Base-by-base conservation (phyloP, 2,329 filamentous ascomycete species). In the Curvularia verruculosa region DNA sequence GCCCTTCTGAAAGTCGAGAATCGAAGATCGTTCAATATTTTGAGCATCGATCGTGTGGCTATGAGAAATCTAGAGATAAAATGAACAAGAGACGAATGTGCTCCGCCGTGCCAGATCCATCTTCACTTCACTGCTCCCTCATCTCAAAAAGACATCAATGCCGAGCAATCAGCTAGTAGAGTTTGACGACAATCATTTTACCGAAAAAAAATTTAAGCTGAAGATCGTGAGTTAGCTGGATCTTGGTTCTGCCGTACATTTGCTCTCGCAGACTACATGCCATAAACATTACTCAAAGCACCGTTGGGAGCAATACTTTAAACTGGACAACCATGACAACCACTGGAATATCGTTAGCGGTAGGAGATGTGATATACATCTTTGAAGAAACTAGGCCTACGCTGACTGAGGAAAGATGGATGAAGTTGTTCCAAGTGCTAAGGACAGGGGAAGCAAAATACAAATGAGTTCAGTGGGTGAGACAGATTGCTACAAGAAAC, bases 401-500 rank as follows among this genome's bases (percentile, higher is more conserved):
- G 0, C 79, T 79, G 56, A 77, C 75, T 12, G 78, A 80, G 59
- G 70, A 75, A 31, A 73, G 74, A 24, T 66, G 81, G 15, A 59
- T 78, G 49, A 63, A 66, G 3, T 63, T 77, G 5, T 80, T 75
- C 57, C 59, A 56, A 3, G 45, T 67, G 0, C 79, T 78, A 0
- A 54, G 46, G 5, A 56, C 61, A 1, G 79, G 77, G 0, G 74
- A 73, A 47, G 72, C 67, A 7, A 64, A 75, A 37, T 80, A 77
- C 51, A 77, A 74, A 10, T 80, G 79, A 70, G 78, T 81, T 13
- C 72, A 79, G 43, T 80, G 78, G 78, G 78, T 75, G 5, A 70
- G 76, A 44, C 68, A 76, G 10, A 56, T 74, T 1, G 64, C 69
- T 19, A 59, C 54, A 5, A 53, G 8, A 8, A 3, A 26, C 8